Conservation (phyloP, 176 grass and related monocot genomes). For the Juncus effusus region DNA sequence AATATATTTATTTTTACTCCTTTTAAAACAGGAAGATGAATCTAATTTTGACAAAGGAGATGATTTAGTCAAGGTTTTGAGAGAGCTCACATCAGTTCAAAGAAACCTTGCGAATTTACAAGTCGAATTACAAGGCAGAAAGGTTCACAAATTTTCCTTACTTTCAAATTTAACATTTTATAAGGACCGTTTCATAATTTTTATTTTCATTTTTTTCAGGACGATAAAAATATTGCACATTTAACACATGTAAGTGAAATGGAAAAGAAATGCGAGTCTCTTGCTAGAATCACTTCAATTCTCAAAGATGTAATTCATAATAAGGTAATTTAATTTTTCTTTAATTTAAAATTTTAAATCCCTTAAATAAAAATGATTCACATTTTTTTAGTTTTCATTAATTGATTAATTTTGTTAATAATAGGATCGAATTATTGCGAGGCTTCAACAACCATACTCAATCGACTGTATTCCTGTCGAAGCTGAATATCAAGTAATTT, state of each 20-base stretch:
- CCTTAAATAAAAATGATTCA: neutral
- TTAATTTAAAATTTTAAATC: conserved; percentile 10
- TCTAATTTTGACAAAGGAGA: conserved; percentile 68
- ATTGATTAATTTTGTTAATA: conserved; percentile 22
- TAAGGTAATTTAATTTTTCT: conserved; percentile 51
- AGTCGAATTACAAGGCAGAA: conserved; percentile 95
- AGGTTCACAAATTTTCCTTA: conserved; percentile 39
- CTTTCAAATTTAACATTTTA: neutral
- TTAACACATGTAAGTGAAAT: conserved; percentile 99
- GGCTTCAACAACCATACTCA: conserved; percentile 95
- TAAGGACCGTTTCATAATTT: conserved; percentile 1
- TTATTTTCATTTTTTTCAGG: conserved; percentile 37
- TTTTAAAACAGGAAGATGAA: conserved; percentile 63
- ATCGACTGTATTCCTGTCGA: conserved; percentile 99
- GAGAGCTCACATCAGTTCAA: conserved; percentile 76
- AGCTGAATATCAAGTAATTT: conserved; percentile 92
- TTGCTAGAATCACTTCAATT: conserved; percentile 92
- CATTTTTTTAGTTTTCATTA: neutral
- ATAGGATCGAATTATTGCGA: conserved; percentile 97
- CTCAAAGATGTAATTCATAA: conserved; percentile 99
- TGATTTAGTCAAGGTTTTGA: conserved; percentile 83
- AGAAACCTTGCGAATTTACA: conserved; percentile 91
- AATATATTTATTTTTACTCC: neutral
- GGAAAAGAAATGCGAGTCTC: conserved; percentile 96
- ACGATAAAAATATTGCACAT: conserved; percentile 98